A percentile compares a stretch with the other conserved stretches of the same genome.
Conservation (phyloP, 805 yeast species). For the Saturnispora sanitii region DNA sequence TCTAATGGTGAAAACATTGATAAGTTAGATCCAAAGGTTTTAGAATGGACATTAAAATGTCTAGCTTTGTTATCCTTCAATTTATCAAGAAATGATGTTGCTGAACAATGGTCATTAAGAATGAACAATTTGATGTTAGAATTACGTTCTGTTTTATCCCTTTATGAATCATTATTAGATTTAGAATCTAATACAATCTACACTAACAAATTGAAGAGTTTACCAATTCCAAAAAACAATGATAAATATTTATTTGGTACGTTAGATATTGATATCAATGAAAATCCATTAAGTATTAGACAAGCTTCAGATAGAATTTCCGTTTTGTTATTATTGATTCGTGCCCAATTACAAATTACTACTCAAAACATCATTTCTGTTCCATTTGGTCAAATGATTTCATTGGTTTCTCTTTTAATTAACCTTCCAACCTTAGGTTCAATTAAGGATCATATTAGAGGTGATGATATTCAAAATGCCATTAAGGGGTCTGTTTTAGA, state of each 20-base stretch:
- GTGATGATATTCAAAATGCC: conserved; percentile 35
- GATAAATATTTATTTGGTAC: conserved; percentile 32
- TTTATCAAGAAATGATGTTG: conserved; percentile 43
- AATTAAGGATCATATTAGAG: conserved; percentile 51
- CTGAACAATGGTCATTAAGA: conserved; percentile 36
- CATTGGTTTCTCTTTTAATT: conserved; percentile 44
- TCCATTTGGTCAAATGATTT: conserved; percentile 52
- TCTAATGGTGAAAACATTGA: conserved; percentile 27
- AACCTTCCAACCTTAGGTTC: conserved; percentile 34
- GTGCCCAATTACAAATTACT: conserved; percentile 37
- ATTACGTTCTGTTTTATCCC: conserved; percentile 40
- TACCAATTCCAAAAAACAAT: conserved; percentile 25
- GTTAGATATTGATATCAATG: conserved; percentile 49
- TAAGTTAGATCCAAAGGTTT: conserved; percentile 32
- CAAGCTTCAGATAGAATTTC: conserved; percentile 43
- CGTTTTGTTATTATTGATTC: conserved; percentile 36
- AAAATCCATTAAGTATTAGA: conserved; percentile 38
- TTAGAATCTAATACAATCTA: conserved; percentile 47
- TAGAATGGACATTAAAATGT: conserved; percentile 35
- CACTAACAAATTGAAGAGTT: conserved; percentile 28
- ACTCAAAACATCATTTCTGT: conserved; percentile 42
- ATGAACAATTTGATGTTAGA: conserved; percentile 42
- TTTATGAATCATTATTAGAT: conserved; percentile 52
- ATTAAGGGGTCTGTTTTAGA: conserved; percentile 35
- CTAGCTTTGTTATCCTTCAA: conserved; percentile 48